Percentiles rank a stretch among this genome's conserved stretches.
These are phyloP conservation scores for Aspergillus aculeatus DNA, from an alignment of 2,329 filamentous ascomycete species.

Conservation along the genomic window DNA sequence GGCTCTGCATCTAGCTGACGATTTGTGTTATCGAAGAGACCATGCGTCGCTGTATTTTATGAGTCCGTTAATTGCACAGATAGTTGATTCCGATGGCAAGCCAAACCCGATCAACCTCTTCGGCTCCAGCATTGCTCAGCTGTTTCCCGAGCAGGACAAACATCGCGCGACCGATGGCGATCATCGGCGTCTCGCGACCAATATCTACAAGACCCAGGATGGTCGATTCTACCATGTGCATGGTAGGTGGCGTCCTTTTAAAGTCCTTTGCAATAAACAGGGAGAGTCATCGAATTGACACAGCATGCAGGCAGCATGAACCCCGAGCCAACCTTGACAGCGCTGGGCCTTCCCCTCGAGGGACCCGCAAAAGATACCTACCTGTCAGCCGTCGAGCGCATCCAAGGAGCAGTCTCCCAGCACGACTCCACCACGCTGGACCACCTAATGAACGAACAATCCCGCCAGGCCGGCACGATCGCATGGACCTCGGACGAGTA, in stretches of 20 bases:
- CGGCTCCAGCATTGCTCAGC: neutral
- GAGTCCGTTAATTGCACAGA: neutral
- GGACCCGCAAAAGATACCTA: neutral
- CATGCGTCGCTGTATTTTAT: constrained; percentile 12
- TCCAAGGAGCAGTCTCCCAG: neutral
- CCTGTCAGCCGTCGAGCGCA: neutral
- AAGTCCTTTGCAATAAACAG: no score
- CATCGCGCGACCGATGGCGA: neutral
- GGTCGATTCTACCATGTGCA: constrained; percentile 16
- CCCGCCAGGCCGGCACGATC: constrained; percentile 11
- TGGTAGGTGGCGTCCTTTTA: neutral
- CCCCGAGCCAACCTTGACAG: constrained; percentile 1
- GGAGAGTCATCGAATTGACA: no score
- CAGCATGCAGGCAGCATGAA: constrained; percentile 10
- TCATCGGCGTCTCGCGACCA: neutral
- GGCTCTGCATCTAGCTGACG: neutral
- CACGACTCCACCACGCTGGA: constrained; percentile 4
- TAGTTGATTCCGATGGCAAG: no score
- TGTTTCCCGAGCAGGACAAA: neutral
- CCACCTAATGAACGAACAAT: constrained; percentile 8
- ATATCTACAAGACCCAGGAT: constrained; percentile 19
- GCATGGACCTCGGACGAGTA: constrained; percentile 8
- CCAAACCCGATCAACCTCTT: neutral
- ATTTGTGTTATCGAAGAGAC: neutral
- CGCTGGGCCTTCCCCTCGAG: constrained; percentile 6